These are phyloP conservation scores for Ganoderma meredithae DNA, from an alignment of 1,284 basidiomycete genomes.

Conservation along the genomic window DNA sequence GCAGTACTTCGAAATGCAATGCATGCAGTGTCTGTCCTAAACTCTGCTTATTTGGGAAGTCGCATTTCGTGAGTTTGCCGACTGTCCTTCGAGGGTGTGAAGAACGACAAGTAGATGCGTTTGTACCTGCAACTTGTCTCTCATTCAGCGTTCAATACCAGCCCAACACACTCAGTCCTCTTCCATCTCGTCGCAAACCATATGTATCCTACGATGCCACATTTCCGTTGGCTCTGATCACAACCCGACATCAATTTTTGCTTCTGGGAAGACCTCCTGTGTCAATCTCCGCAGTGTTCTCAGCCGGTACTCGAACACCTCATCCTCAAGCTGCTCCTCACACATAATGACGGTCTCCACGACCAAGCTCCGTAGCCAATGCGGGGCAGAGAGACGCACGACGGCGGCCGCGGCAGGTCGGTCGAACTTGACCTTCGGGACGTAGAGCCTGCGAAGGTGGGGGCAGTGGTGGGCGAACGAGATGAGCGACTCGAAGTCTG, in stretches of 20 bases:
- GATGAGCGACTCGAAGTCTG: not conserved
- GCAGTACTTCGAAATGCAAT: not conserved
- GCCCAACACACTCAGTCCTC: not conserved
- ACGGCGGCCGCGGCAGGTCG: too few relatives aligned
- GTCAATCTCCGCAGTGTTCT: not conserved
- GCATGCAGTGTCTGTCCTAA: too few relatives aligned
- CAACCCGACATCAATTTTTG: not conserved
- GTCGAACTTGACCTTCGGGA: not conserved
- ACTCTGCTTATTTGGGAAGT: too few relatives aligned
- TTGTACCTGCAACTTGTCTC: too few relatives aligned
- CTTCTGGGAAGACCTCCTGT: not conserved
- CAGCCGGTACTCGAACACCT: not conserved
- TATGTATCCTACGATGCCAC: not conserved
- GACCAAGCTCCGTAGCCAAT: not conserved
- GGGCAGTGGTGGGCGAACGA: conserved; percentile 2
- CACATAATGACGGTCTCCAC: not conserved
- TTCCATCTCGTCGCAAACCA: not conserved
- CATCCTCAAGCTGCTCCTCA: not conserved
- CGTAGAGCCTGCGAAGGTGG: not conserved
- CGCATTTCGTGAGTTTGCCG: too few relatives aligned
- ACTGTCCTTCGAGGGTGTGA: too few relatives aligned
- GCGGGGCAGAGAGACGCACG: not conserved
- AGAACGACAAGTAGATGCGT: too few relatives aligned
- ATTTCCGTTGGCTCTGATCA: not conserved
- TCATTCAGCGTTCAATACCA: too few relatives aligned